Conservation (phyloP, 2,329 filamentous ascomycete species). For the Cordyceps militaris region DNA sequence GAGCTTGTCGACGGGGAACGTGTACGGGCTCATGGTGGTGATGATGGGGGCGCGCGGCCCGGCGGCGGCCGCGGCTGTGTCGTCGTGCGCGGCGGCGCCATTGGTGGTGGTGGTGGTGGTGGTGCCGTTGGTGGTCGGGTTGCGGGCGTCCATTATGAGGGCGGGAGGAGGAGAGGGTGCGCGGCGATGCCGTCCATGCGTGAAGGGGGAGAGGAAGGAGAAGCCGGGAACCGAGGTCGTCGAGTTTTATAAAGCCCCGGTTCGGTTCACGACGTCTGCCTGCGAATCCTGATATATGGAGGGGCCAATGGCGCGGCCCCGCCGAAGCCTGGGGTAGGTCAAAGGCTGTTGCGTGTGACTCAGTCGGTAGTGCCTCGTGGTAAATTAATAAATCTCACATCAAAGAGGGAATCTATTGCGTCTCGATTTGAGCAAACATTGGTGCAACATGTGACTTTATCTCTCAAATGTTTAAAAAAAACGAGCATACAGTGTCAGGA, state of each 20-base stretch:
- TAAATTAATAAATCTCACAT: not conserved
- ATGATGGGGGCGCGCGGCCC: not conserved
- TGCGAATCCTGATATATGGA: not conserved
- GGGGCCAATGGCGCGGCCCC: conserved; percentile 8
- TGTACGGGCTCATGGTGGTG: conserved; percentile 32
- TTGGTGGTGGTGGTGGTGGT: not conserved
- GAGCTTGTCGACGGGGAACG: conserved; percentile 51
- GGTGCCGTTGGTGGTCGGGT: not conserved
- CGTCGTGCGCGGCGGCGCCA: not conserved
- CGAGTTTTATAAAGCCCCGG: not conserved
- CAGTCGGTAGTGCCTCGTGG: not conserved
- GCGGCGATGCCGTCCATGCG: conserved; percentile 11
- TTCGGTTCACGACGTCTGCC: not conserved
- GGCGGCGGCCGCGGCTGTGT: not conserved
- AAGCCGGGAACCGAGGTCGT: not conserved
- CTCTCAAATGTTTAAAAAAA: not conserved
- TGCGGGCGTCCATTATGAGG: not conserved
- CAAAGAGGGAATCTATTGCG: not conserved
- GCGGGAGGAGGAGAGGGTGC: not conserved
- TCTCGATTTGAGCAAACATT: too few species aligned
- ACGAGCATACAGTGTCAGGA: not conserved
- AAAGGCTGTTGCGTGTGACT: conserved; percentile 6
- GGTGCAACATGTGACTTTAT: too few species aligned
- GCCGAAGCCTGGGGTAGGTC: conserved; percentile 4
- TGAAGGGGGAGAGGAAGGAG: not conserved